These are phyloP conservation scores for Handroanthus guayacan DNA, from an alignment of 257 asterid species.

Conservation along the genomic window DNA sequence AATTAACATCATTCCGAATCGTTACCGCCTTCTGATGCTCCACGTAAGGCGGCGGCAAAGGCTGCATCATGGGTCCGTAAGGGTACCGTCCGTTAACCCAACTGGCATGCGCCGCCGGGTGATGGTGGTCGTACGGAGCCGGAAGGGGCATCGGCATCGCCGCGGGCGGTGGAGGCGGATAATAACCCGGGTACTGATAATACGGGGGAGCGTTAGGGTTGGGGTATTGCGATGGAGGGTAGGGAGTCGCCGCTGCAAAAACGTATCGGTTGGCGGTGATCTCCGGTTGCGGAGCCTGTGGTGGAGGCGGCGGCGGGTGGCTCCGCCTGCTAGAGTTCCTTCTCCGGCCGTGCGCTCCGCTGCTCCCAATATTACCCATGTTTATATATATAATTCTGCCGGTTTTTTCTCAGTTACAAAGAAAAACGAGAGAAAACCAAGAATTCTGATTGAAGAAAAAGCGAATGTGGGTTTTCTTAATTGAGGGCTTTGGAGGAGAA, in stretches of 20 bases:
- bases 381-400: neutral
- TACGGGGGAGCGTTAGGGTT: constrained; percentile 78
- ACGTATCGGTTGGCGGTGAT: constrained; percentile 84
- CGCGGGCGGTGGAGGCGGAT: constrained; percentile 67
- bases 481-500: constrained; percentile 10
- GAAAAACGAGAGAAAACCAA: constrained; percentile 24
- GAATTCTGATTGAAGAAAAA: constrained; percentile 2
- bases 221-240: constrained; percentile 77
- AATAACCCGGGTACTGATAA: constrained; percentile 86
- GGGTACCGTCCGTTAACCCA: constrained; percentile 83
- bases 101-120: constrained; percentile 62
- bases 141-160: constrained; percentile 73
- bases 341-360: constrained; percentile 68
- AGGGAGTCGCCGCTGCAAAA: constrained; percentile 98
- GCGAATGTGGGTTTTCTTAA: constrained; percentile 6
- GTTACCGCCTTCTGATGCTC: constrained; percentile 99
- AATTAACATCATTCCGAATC: constrained; percentile 88
- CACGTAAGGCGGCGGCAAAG: constrained; percentile 72
- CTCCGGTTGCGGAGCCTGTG: constrained; percentile 79
- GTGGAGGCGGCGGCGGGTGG: constrained; percentile 82
- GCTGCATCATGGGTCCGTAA: constrained; percentile 73
- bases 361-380: constrained; percentile 96
- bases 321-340: constrained; percentile 64
- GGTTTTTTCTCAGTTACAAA: neutral
- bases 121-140: constrained; percentile 83